Evolutionary conservation across 164 flowering plant species (phyloP).

Genomic region (Vitis rupestris): DNA sequence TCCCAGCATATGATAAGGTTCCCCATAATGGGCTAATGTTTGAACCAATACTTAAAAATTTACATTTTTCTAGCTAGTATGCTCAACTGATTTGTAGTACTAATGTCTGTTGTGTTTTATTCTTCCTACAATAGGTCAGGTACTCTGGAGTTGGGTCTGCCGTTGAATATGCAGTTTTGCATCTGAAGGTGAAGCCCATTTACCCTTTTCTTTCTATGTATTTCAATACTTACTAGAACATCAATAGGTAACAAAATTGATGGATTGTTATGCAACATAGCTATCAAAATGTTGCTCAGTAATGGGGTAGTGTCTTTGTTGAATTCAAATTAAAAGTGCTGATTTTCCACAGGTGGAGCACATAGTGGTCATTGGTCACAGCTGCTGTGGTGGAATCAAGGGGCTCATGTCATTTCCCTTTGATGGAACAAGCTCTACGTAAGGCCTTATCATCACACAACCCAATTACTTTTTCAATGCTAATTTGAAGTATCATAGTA

Average conservation of each 20-base stretch:
- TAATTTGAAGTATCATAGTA: too few relatives aligned
- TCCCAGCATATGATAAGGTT: slow-evolving; percentile 46
- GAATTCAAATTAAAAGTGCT: too few relatives aligned
- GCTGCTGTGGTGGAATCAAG: slow-evolving; percentile 61
- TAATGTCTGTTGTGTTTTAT: background rate
- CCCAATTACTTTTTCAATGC: background rate
- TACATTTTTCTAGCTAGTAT: background rate
- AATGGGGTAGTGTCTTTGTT: too few relatives aligned
- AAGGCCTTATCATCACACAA: slow-evolving; percentile 8
- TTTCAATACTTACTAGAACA: too few relatives aligned
- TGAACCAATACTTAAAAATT: background rate
- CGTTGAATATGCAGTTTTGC: slow-evolving; percentile 54
- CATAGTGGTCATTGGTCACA: slow-evolving; percentile 65
- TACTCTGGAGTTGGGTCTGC: slow-evolving; percentile 49
- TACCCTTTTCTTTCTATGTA: too few relatives aligned
- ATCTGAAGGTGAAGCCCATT: slow-evolving; percentile 39
- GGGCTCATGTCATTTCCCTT: slow-evolving; percentile 50
- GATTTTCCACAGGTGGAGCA: slow-evolving; percentile 29
- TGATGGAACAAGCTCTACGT: slow-evolving; percentile 47
- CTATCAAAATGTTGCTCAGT: too few relatives aligned
- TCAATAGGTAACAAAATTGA: too few relatives aligned
- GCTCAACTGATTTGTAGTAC: background rate
- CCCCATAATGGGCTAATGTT: background rate
- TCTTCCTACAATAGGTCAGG: slow-evolving; percentile 21
- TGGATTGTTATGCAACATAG: too few relatives aligned